phyloP scores from a whole-genome alignment of 768 basidiomycete genomes.

The Imleria badia region DNA sequence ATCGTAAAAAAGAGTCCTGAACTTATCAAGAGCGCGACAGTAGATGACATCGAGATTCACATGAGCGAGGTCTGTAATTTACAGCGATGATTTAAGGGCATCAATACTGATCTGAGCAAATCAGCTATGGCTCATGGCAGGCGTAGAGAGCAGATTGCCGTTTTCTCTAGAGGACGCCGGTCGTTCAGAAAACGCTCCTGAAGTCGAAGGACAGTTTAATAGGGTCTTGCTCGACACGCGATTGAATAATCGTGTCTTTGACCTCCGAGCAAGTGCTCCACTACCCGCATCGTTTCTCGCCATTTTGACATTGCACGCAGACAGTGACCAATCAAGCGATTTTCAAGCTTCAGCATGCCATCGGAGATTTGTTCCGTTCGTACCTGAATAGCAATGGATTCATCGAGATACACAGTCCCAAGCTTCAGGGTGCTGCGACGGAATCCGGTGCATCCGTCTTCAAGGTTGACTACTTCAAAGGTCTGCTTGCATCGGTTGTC shows the following conservation, averaged over 20 bases:
- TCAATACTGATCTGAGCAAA: neutral
- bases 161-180: slow-evolving; percentile 94
- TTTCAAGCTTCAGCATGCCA: slow-evolving; percentile 88
- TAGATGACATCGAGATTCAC: slow-evolving; percentile 85
- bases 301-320: slow-evolving; percentile 40
- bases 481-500: slow-evolving; percentile 29
- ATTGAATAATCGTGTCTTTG: slow-evolving; percentile 90
- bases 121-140: slow-evolving; percentile 81
- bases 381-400: slow-evolving; percentile 75
- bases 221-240: slow-evolving; percentile 91
- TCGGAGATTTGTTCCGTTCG: slow-evolving; percentile 84
- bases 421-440: slow-evolving; percentile 94
- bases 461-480: slow-evolving; percentile 98
- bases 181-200: slow-evolving; percentile 73
- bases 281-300: neutral
- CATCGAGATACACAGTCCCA: slow-evolving; percentile 95
- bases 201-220: slow-evolving; percentile 63
- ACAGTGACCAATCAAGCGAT: slow-evolving; percentile 95
- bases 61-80: slow-evolving; percentile 63
- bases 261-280: slow-evolving; percentile 70
- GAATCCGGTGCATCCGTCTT: slow-evolving; percentile 97
- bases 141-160: slow-evolving; percentile 75
- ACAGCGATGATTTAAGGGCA: neutral
- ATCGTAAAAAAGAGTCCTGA: slow-evolving; percentile 74
- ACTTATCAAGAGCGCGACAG: slow-evolving; percentile 87